Evolutionary conservation across 306 rosid genomes (phyloP), one percentile per base, ranked within the genome.

Genomic region (Begonia fuchsioides): DNA sequence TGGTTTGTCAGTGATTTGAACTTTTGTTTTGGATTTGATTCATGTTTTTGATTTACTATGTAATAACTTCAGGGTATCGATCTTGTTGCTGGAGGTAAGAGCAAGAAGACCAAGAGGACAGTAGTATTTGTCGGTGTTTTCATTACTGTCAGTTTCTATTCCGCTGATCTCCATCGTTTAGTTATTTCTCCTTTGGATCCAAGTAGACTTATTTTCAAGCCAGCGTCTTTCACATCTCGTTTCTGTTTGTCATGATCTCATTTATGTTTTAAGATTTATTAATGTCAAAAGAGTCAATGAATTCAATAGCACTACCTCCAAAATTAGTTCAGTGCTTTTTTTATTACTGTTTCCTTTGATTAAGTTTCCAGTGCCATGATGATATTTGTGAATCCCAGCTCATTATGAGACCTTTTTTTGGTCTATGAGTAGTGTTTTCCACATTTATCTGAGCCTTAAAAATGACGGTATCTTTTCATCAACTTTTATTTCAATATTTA

Each of bases 81-180:
- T 69, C 77, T 86, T 2, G 77, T 74, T 4, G 96, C 96, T 8
- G 94, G 94, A 5, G 96, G 93, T 58, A 86, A 86, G 81, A 66
- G 74, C 81, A 82, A 86, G 73, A 76, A 79, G 55, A 60, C 86
- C 52, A 82, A 82, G 62, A 65, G 90, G 35, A 82, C 76, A 1
- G 83, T 26, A 26, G 35, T 26, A 26, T 26, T 26, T 4, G 35
- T 26, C 35, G 35, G 5, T 6, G 8, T 26, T 26, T 5, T 26
- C 0, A 4, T 26, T 26, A 8, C 7, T 26, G 35, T 26, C 35
- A 26, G 5, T 26, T 26, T 5, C 8, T 26, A 26, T 26, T 26
- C 35, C 7, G 1, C 35, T 26, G 7, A 5, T 26, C 7, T 26
- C 7, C 35, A 26, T 3, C 35, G 35, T 8, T 26, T 26, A 1